Conservation (phyloP, 306 rosid species). For the Calophaca sinica region DNA sequence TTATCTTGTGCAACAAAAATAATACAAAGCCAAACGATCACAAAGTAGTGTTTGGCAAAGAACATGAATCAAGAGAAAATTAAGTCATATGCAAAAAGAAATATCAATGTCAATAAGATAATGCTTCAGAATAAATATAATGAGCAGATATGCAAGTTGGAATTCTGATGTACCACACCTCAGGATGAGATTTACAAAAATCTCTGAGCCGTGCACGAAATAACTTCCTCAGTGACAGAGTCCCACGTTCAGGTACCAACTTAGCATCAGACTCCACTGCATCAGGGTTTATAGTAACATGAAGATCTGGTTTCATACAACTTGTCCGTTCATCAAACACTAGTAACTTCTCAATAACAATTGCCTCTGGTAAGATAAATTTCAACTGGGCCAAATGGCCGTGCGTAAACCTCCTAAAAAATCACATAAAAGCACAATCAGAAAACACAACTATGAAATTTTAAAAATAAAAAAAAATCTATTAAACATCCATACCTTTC, state of each 20-base stretch:
- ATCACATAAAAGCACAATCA: not conserved
- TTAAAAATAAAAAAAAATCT: not conserved
- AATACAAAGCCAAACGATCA: not conserved
- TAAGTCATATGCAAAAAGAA: too few relatives aligned
- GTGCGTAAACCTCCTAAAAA: slow-evolving; percentile 78
- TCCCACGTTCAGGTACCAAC: slow-evolving; percentile 39
- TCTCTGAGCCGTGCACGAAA: slow-evolving; percentile 57
- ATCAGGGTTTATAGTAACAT: slow-evolving; percentile 52
- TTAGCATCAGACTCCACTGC: slow-evolving; percentile 50
- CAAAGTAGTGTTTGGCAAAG: too few relatives aligned
- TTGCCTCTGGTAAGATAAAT: slow-evolving; percentile 73
- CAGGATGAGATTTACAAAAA: slow-evolving; percentile 64
- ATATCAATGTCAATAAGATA: not conserved
- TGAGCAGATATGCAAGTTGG: not conserved
- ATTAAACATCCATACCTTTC: slow-evolving; percentile 59
- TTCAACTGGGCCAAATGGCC: slow-evolving; percentile 81
- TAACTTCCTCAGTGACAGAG: slow-evolving; percentile 55
- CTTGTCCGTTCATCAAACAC: slow-evolving; percentile 63
- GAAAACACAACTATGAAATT: not conserved
- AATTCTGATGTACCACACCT: slow-evolving; percentile 49
- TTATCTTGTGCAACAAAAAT: not conserved
- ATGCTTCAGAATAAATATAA: not conserved
- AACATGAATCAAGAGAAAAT: too few relatives aligned
- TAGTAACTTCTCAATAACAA: slow-evolving; percentile 59
- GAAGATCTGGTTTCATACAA: slow-evolving; percentile 82